These are phyloP conservation scores for Aphanomyces cochlioides DNA, from an alignment of 352 stramenopile genomes.

Conservation along the genomic window DNA sequence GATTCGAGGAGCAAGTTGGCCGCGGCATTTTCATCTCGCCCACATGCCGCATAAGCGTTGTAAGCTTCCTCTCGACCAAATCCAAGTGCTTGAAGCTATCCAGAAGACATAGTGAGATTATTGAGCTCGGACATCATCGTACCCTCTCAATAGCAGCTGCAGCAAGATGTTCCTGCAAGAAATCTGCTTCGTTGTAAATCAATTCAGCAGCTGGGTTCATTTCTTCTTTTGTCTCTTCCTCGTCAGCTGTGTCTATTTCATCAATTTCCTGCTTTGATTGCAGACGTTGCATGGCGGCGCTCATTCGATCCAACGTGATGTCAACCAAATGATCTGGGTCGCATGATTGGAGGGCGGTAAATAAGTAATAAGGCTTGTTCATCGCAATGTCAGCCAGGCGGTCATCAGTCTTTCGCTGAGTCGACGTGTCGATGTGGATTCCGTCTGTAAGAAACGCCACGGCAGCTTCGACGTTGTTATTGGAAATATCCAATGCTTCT, in stretches of 20 bases:
- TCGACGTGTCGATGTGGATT: not conserved
- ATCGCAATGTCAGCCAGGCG: conserved; percentile 3
- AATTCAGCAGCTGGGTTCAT: not conserved
- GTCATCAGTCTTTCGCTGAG: not conserved
- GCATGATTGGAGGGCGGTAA: not conserved
- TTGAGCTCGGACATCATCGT: not conserved
- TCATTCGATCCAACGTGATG: conserved; percentile 6
- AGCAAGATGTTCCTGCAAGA: not conserved
- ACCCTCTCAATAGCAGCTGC: not conserved
- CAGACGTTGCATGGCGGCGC: not conserved
- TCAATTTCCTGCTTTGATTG: not conserved
- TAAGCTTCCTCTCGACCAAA: conserved; percentile 18
- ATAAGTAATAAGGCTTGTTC: conserved; percentile 1
- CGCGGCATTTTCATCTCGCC: conserved; percentile 16
- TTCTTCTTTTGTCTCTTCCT: conserved; percentile 12
- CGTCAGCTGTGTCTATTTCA: not conserved
- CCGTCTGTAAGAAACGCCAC: conserved; percentile 24
- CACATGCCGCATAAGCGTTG: conserved; percentile 19
- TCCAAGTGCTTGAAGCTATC: conserved; percentile 25
- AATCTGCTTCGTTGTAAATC: not conserved
- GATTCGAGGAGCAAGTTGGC: conserved; percentile 29
- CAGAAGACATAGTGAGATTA: not conserved
- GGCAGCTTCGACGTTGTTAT: conserved; percentile 21
- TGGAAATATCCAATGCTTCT: not conserved
- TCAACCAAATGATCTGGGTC: conserved; percentile 14